Evolutionary conservation across 202 grass and related monocot species (phyloP), one percentile per base, ranked within the genome.

Genomic region (Zoysia matrella): DNA sequence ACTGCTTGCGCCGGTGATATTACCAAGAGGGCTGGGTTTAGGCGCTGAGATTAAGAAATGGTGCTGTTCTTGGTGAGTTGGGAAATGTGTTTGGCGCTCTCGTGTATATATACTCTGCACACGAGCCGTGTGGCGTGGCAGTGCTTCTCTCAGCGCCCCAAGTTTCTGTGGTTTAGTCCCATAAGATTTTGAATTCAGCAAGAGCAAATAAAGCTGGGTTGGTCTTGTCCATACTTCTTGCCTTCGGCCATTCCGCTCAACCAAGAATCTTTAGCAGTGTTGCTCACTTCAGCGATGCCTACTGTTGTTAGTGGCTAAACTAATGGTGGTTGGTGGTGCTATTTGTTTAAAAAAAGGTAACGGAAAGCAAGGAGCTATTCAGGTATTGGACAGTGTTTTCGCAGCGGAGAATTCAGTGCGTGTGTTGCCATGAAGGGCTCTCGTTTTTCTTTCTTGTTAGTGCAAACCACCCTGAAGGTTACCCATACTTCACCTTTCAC

Each of bases 221-320:
- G 83, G 62, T 65, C 55, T 75, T 86, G 83, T 80, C 75, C 88
- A 90, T 90, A 90, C 88, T 90, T 90, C 83, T 90, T 86, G 83
- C 83, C 88, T 89, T 89, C 56, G 82, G 71, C 71, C 69, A 9
- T 83, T 83, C 83, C 86, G 85, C 88, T 69, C 57, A 86, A 90
- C 22, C 83, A 75, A 86, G 69, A 90, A 86, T 47, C 53, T 57
- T 30, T 65, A 58, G 69, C 65, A 60, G 30, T 70, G 62, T 52
- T 79, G 69, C 73, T 86, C 83, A 74, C 62, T 86, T 65, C 43
- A 74, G 41, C 54, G 67, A 48, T 67, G 66, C 44, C 57, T 65
- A 62, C 56, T 69, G 11, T 14, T 55, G 60, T 60, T 55, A 63
- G 71, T 44, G 67, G 55, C 11, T 78, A 86, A 78, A 68, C 41